Evolutionary conservation across 306 rosid genomes (phyloP).

Genomic region (Trifolium dubium): DNA sequence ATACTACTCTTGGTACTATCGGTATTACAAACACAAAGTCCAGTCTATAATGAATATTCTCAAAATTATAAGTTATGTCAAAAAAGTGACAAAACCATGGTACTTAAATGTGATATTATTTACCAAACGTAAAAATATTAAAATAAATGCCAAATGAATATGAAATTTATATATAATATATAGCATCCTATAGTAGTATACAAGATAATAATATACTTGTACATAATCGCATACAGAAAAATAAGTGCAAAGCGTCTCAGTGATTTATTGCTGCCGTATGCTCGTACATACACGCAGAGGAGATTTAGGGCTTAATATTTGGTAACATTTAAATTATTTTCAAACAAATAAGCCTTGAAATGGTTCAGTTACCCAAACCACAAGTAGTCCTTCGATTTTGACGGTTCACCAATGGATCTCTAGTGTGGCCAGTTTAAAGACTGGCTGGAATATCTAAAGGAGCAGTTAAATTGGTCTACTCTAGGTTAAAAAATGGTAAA

Average conservation of each 20-base stretch:
- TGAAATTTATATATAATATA: not conserved
- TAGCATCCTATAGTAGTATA: not conserved
- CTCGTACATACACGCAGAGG: not conserved
- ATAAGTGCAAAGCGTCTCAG: not conserved
- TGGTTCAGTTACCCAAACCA: not conserved
- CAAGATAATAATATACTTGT: not conserved
- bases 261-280: not conserved
- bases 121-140: not conserved
- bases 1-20: slow-evolving; percentile 9
- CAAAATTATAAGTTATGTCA: not conserved
- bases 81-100: not conserved
- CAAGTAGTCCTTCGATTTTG: not conserved
- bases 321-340: not conserved
- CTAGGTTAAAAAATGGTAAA: not conserved
- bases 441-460: not conserved
- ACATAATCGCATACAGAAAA: not conserved
- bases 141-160: not conserved
- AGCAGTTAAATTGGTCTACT: not conserved
- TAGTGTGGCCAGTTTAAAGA: not conserved
- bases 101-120: not conserved
- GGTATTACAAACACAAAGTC: not conserved
- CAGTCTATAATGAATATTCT: not conserved
- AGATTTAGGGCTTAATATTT: not conserved
- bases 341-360: not conserved
- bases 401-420: not conserved